Base-by-base conservation (phyloP, 108 stramenopile species). In the Fragilaria radians region DNA sequence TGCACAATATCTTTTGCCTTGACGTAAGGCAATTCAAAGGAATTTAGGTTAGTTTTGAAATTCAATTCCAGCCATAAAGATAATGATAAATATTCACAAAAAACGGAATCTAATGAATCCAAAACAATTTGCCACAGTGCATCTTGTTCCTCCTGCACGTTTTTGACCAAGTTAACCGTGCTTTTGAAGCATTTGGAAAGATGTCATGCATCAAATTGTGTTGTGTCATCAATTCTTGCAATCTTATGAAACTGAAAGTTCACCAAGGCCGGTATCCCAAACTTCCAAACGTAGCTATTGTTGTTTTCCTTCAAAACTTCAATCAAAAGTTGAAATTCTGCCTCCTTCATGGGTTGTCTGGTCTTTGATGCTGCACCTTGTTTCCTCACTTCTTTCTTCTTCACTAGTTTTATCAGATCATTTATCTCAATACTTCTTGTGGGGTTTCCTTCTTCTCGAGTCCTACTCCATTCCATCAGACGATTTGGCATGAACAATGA, bases 131-230 rank as follows among this genome's bases (percentile, higher is more conserved):
- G 65, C 33, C 42, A 57, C 32, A 57, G 65, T n/a, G 65, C 65
- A 59, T 66, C 65, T 28, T 57, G 11, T 48, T 66, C 65, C 18
- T 66, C 65, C 18, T 5, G 7, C 4, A 66, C 57, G 59, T 66
- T 66, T 26, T 66, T 66, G 65, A 66, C 65, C 65, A 66, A 30
- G 4, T 26, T 11, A 36, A 18, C 24, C 24, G 17, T 31, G 26
- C 21, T 21, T 51, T 52, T 3, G 28, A 25, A n/a, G 49, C 48
- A 14, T 61, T 11, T 22, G 32, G 30, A 26, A 62, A 62, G 21
- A 4, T 28, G 54, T 54, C 54, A 27, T 64, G 63, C 3, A 22
- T 17, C 31, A 34, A 9, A 5, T 28, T 64, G 63, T 36, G 54
- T 64, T n/a, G 32, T 7, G 45, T 47, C 33, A 47, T 64, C 54